Evolutionary conservation across 768 basidiomycete genomes (phyloP).

Genomic region (Tulasnella sp.): DNA sequence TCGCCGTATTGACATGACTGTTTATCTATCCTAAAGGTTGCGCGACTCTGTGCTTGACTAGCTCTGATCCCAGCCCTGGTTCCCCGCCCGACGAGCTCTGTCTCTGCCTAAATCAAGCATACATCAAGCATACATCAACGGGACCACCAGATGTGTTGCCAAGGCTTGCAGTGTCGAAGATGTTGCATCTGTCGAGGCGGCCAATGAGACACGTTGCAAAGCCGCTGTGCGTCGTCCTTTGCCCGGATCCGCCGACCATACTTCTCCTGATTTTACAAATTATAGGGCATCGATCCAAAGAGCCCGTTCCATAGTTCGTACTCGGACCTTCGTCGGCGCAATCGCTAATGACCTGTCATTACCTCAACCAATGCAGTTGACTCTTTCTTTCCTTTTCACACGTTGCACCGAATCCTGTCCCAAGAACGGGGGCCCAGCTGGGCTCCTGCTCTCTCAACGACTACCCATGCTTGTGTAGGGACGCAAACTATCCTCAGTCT

Average conservation of each 20-base stretch:
- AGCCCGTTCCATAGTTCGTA: background rate
- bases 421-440: constrained; percentile 15
- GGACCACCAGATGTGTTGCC: background rate
- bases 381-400: background rate
- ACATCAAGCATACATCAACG: background rate
- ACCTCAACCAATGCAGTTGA: background rate
- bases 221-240: background rate
- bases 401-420: constrained; percentile 14
- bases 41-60: background rate
- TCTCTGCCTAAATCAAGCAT: background rate
- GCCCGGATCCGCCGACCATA: background rate
- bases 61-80: background rate
- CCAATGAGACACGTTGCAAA: background rate
- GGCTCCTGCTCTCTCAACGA: constrained; percentile 37
- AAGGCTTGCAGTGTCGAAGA: background rate
- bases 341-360: background rate
- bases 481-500: background rate
- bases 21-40: background rate
- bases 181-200: background rate
- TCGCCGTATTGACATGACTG: background rate
- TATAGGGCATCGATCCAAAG: background rate
- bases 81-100: background rate
- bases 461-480: background rate
- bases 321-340: background rate
- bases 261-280: background rate